Conservation (phyloP, 345 rosid genomes). For the Ceriops tagal region DNA sequence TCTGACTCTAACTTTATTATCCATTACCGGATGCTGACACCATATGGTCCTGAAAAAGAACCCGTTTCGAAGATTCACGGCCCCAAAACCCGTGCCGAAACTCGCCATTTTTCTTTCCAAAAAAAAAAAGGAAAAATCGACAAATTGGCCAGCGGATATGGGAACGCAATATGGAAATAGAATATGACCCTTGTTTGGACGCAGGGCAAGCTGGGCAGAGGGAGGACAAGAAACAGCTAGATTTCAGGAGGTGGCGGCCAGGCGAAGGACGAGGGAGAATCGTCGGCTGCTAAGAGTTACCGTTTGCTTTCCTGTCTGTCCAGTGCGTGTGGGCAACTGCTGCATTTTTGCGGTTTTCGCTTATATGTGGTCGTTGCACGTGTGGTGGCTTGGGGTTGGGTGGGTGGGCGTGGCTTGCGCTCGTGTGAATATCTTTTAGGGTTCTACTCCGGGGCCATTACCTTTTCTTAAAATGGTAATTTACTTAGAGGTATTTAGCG, state of each 20-base stretch:
- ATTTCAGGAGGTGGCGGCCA: neutral
- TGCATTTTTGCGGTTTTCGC: too few relatives aligned
- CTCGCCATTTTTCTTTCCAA: slow-evolving; percentile 37
- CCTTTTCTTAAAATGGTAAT: too few relatives aligned
- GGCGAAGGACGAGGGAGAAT: neutral
- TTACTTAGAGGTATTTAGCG: too few relatives aligned
- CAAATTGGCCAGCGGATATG: slow-evolving; percentile 15
- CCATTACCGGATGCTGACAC: slow-evolving; percentile 21
- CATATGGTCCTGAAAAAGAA: slow-evolving; percentile 21
- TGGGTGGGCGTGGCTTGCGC: neutral
- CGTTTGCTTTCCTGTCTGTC: neutral
- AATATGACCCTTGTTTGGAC: too few relatives aligned
- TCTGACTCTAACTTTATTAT: slow-evolving; percentile 1
- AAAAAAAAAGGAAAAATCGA: slow-evolving; percentile 28
- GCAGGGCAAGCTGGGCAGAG: too few relatives aligned
- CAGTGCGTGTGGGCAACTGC: neutral
- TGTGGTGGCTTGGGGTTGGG: neutral
- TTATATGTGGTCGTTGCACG: neutral
- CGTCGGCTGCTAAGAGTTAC: neutral
- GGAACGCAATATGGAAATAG: neutral
- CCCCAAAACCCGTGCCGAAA: slow-evolving; percentile 32
- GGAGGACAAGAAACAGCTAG: neutral
- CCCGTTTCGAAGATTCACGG: slow-evolving; percentile 27
- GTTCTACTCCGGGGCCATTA: neutral
- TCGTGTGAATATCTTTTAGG: neutral